phyloP scores from a whole-genome alignment of 176 grass and related monocot species.

The Elaeis guineensis region DNA sequence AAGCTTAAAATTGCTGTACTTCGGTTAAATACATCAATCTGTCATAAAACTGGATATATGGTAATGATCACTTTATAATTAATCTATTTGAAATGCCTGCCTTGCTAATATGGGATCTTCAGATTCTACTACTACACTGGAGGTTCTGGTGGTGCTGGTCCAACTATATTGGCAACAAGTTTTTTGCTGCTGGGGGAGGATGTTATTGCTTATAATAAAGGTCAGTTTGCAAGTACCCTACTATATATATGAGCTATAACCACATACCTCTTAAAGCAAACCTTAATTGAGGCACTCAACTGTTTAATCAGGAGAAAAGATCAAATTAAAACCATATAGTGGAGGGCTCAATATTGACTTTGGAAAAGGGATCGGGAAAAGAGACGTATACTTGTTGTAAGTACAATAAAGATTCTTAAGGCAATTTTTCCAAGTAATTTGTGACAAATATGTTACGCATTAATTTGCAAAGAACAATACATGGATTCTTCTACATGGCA shows the following conservation, averaged over 20 bases:
- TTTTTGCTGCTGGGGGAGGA: slow-evolving; percentile 88
- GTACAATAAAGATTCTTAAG: slow-evolving; percentile 13
- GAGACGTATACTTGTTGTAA: slow-evolving; percentile 89
- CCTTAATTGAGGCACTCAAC: background rate
- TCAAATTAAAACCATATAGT: slow-evolving; percentile 86
- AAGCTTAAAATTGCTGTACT: too few species aligned
- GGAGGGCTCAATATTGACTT: slow-evolving; percentile 82
- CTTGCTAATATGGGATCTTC: slow-evolving; percentile 52
- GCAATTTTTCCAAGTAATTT: background rate
- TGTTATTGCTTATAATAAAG: slow-evolving; percentile 95
- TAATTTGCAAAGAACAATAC: too few species aligned
- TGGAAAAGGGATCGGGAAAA: slow-evolving; percentile 75
- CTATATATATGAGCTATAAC: too few species aligned
- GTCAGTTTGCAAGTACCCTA: slow-evolving; percentile 17
- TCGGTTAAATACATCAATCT: too few species aligned
- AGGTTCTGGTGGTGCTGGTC: slow-evolving; percentile 86
- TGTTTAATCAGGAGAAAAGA: slow-evolving; percentile 65
- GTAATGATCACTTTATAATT: background rate
- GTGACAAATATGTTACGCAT: too few species aligned
- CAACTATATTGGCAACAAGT: slow-evolving; percentile 89
- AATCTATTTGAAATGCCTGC: background rate
- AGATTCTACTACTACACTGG: slow-evolving; percentile 97
- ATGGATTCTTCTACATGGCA: too few species aligned
- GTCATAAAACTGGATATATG: background rate
- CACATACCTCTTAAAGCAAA: too few species aligned